Evolutionary conservation across 2,329 filamentous ascomycete genomes (phyloP).

Genomic region (Epichloe gansuensis): DNA sequence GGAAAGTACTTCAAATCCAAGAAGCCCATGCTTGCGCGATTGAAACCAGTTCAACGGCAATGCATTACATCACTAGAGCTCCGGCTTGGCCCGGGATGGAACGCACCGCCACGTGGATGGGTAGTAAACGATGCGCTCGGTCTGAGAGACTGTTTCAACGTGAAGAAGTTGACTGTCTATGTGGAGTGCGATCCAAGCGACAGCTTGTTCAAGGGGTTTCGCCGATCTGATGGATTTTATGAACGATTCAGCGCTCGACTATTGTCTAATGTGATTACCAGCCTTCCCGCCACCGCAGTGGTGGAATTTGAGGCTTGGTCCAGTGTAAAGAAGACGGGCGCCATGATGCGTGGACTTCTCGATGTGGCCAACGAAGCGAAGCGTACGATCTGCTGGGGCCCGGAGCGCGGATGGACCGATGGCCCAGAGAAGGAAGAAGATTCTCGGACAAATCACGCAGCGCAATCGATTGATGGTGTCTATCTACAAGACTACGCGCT

Average conservation of each 20-base stretch:
- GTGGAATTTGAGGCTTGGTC: slow-evolving; percentile 60
- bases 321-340: slow-evolving; percentile 50
- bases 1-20: slow-evolving; percentile 61
- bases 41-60: slow-evolving; percentile 46
- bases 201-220: slow-evolving; percentile 53
- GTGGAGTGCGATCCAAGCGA: slow-evolving; percentile 62
- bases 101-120: slow-evolving; percentile 56
- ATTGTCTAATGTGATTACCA: slow-evolving; percentile 41
- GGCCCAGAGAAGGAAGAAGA: slow-evolving; percentile 24
- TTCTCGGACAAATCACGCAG: neutral
- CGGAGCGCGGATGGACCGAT: slow-evolving; percentile 52
- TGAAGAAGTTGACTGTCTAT: slow-evolving; percentile 50
- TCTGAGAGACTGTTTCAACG: slow-evolving; percentile 45
- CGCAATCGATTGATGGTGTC: slow-evolving; percentile 4
- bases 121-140: slow-evolving; percentile 52
- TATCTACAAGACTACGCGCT: slow-evolving; percentile 8
- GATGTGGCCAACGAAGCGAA: slow-evolving; percentile 34
- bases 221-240: slow-evolving; percentile 54
- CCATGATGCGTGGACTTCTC: slow-evolving; percentile 50
- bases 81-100: slow-evolving; percentile 61
- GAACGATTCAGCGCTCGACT: slow-evolving; percentile 51
- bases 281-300: slow-evolving; percentile 40
- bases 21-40: slow-evolving; percentile 53
- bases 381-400: slow-evolving; percentile 52
- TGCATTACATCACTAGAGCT: slow-evolving; percentile 53